These are phyloP conservation scores for Cordyceps pruinosa DNA, from an alignment of 2,329 filamentous ascomycete genomes.

Conservation along the genomic window DNA sequence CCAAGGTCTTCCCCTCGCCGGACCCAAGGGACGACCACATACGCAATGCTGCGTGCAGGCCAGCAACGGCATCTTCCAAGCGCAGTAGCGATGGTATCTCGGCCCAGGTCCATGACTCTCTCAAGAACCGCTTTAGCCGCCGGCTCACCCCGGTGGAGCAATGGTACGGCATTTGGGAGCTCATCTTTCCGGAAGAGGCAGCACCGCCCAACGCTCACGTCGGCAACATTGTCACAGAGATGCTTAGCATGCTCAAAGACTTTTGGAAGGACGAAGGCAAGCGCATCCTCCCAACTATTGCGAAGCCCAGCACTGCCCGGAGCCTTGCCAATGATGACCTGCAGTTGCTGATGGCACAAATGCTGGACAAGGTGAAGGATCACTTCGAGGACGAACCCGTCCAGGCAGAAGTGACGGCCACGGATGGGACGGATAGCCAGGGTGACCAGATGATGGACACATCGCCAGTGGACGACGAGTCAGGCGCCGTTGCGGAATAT, in stretches of 20 bases:
- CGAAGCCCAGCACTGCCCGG: not conserved
- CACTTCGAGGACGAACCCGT: not conserved
- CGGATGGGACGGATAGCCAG: not conserved
- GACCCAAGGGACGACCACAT: constrained; percentile 11
- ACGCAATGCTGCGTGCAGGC: not conserved
- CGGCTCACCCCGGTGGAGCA: constrained; percentile 9
- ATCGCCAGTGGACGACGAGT: not conserved
- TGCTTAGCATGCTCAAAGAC: constrained; percentile 12
- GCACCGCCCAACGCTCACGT: constrained; percentile 7
- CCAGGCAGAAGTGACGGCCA: not conserved
- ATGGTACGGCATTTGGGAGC: constrained; percentile 17
- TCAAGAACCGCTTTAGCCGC: constrained; percentile 11
- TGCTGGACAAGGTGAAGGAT: constrained; percentile 8
- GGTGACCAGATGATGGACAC: not conserved
- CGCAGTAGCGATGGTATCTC: constrained; percentile 8
- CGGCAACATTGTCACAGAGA: constrained; percentile 12
- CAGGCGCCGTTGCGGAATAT: not conserved
- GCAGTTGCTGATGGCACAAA: not conserved
- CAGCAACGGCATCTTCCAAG: not conserved
- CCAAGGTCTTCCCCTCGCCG: not conserved
- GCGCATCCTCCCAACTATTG: not conserved
- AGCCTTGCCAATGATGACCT: not conserved
- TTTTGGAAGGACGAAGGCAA: constrained; percentile 11
- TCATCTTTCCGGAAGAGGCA: constrained; percentile 11
- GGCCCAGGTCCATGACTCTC: constrained; percentile 4